Percentiles rank a stretch among this genome's conserved stretches.
Evolutionary conservation across 176 grass and related monocot genomes (phyloP).

Genomic region (Oryza rufipogon): DNA sequence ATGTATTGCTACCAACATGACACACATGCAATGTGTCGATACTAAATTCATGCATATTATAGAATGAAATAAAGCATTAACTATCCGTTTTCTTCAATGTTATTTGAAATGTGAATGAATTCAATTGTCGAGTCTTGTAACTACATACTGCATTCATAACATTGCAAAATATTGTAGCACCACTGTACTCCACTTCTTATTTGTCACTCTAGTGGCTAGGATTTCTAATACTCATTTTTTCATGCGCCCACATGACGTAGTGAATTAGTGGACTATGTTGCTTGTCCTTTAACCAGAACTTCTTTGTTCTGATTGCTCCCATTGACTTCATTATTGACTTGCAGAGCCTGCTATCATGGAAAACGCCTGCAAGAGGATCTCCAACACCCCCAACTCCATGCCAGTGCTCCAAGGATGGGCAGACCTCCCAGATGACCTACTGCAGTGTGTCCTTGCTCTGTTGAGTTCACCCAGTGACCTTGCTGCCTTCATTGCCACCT

Average conservation of each 20-base stretch:
- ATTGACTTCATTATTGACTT: not conserved
- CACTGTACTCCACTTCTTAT: not conserved
- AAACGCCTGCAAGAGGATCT: not conserved
- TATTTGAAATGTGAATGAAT: not conserved
- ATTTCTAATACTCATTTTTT: not conserved
- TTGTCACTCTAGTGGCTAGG: not conserved
- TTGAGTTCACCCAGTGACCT: not conserved
- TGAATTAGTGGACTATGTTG: not conserved
- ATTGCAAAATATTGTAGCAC: not conserved
- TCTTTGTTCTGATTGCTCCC: not conserved
- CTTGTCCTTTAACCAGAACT: not conserved
- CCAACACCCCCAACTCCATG: not conserved
- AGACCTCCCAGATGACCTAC: not conserved
- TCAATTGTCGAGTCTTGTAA: not conserved
- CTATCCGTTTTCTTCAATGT: not conserved
- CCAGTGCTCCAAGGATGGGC: not conserved
- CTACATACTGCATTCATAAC: not conserved
- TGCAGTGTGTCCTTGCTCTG: not conserved
- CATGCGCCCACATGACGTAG: not conserved
- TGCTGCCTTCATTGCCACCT: not conserved
- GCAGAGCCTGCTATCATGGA: not conserved
- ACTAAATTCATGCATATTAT: not conserved
- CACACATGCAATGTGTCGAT: not conserved
- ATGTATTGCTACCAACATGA: not conserved
- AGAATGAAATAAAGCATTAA: not conserved